Percentiles rank a stretch among this genome's conserved stretches.
Conservation (phyloP, 2,329 filamentous ascomycete species). For the Hypoxylon sp. region DNA sequence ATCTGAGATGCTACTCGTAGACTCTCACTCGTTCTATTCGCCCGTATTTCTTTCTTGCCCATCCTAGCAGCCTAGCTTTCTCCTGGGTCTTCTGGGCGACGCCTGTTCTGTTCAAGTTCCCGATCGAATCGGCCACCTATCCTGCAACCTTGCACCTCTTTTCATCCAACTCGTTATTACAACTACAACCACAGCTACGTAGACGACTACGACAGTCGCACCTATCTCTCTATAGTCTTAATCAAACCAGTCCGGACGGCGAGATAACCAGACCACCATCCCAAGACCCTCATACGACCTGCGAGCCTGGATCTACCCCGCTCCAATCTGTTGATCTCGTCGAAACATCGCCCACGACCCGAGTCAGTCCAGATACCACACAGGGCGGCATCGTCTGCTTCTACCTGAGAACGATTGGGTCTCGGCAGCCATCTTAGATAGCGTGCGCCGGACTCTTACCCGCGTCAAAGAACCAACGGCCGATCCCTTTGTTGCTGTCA, state of each 20-base stretch:
- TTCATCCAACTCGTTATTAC: no score
- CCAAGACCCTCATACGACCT: no score
- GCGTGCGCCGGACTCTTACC: constrained; percentile 14
- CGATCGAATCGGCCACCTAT: neutral
- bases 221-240: neutral
- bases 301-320: constrained; percentile 24
- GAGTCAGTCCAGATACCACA: constrained; percentile 29
- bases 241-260: no score
- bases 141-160: no score
- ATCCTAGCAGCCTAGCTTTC: neutral
- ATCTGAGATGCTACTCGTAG: constrained; percentile 26
- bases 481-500: constrained; percentile 29
- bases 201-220: no score
- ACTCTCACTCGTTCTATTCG: constrained; percentile 15
- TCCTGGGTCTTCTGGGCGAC: neutral
- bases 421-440: constrained; percentile 14
- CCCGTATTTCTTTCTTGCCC: no score
- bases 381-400: constrained; percentile 21
- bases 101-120: neutral
- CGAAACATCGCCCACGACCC: constrained; percentile 9
- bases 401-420: constrained; percentile 17
- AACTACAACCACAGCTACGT: no score
- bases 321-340: constrained; percentile 3
- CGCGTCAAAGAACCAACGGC: constrained; percentile 25
- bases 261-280: no score